phyloP scores from a whole-genome alignment of 331 rosid species.

The Telfairia occidentalis region DNA sequence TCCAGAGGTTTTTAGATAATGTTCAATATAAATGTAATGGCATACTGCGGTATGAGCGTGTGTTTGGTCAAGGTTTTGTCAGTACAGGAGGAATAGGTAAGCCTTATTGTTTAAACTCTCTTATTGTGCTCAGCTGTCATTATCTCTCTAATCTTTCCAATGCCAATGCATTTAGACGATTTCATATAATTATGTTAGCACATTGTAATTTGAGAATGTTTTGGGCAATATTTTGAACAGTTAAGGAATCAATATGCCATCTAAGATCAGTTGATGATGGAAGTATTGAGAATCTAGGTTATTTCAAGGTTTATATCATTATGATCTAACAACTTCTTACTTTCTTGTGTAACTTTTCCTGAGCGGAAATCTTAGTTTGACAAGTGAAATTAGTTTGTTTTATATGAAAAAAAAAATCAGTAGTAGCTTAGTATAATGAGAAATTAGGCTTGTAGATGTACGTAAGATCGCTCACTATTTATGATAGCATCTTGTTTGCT shows the following conservation, averaged over 20 bases:
- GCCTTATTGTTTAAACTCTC: background rate
- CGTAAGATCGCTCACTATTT: background rate
- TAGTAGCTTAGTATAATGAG: background rate
- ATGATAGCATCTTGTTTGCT: background rate
- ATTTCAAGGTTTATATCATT: background rate
- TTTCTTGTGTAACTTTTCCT: background rate
- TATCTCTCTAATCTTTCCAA: background rate
- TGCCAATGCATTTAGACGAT: background rate
- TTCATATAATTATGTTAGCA: background rate
- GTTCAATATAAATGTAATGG: slow-evolving; percentile 42
- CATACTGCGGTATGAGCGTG: slow-evolving; percentile 43
- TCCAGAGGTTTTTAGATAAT: slow-evolving; percentile 52
- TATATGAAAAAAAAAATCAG: background rate
- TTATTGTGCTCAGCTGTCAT: background rate
- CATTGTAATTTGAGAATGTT: background rate
- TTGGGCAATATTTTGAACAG: background rate
- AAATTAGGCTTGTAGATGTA: background rate
- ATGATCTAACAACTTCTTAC: background rate
- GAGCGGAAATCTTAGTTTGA: background rate
- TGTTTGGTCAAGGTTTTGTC: slow-evolving; percentile 54
- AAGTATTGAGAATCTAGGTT: background rate
- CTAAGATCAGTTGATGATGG: background rate
- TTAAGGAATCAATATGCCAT: background rate
- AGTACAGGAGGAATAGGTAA: slow-evolving; percentile 74
- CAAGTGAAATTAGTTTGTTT: background rate